phyloP scores from a whole-genome alignment of 2,329 filamentous ascomycete species.

The Periconia sp. region DNA sequence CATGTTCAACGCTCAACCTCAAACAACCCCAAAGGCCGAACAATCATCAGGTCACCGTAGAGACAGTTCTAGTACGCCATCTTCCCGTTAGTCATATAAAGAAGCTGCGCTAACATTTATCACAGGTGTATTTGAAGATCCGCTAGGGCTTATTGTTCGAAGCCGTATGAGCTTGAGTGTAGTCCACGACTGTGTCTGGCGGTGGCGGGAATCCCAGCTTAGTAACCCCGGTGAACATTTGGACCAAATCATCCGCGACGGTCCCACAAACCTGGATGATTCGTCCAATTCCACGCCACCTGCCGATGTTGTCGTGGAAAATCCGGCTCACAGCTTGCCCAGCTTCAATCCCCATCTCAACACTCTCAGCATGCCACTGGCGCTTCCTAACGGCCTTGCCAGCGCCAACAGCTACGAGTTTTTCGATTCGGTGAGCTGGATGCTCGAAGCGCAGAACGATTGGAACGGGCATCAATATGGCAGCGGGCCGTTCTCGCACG shows the following conservation, averaged over 20 bases:
- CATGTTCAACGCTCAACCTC: constrained; percentile 34
- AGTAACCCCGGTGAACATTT: constrained; percentile 50
- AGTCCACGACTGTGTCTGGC: constrained; percentile 82
- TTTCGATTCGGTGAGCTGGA: constrained; percentile 92
- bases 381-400: constrained; percentile 58
- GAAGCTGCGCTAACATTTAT: neutral
- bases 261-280: constrained; percentile 83
- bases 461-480: constrained; percentile 19
- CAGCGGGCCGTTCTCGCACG: constrained; percentile 28
- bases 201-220: constrained; percentile 72
- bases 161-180: constrained; percentile 84
- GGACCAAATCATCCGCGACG: constrained; percentile 73
- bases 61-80: constrained; percentile 18
- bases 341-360: constrained; percentile 42
- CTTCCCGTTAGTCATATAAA: neutral
- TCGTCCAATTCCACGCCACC: constrained; percentile 63
- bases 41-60: constrained; percentile 21
- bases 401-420: constrained; percentile 61
- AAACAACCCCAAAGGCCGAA: constrained; percentile 20
- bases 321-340: constrained; percentile 34
- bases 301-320: constrained; percentile 41
- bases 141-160: constrained; percentile 76
- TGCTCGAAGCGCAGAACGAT: constrained; percentile 71
- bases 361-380: constrained; percentile 54
- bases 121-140: constrained; percentile 60